Conservation (phyloP, 1,139 yeast genomes). For the Kluyveromyces sp. region DNA sequence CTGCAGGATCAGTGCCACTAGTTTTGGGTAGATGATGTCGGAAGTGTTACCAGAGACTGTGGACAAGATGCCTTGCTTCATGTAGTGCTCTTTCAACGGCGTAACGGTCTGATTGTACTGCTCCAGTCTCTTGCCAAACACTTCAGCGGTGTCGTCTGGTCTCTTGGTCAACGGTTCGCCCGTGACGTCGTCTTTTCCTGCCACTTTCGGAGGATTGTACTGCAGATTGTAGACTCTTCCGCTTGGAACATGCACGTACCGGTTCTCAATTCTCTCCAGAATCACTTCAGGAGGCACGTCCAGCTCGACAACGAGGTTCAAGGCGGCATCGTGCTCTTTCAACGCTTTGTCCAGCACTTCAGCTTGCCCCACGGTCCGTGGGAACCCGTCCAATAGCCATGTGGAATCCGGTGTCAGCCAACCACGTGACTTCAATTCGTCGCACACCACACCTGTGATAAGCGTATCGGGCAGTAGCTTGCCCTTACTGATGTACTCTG, state of each 20-base stretch:
- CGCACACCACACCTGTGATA: slow-evolving; percentile 54
- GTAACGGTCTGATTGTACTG: slow-evolving; percentile 51
- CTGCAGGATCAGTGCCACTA: slow-evolving; percentile 39
- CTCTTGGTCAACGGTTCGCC: slow-evolving; percentile 80
- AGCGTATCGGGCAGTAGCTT: slow-evolving; percentile 63
- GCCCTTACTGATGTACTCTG: slow-evolving; percentile 53
- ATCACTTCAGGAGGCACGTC: slow-evolving; percentile 79
- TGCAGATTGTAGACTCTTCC: slow-evolving; percentile 82
- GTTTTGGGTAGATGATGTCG: slow-evolving; percentile 73
- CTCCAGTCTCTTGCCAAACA: slow-evolving; percentile 60
- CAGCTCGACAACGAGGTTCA: slow-evolving; percentile 74
- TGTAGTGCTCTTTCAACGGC: slow-evolving; percentile 62
- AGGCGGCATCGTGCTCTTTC: slow-evolving; percentile 32
- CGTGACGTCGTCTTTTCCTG: slow-evolving; percentile 79
- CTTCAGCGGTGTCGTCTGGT: slow-evolving; percentile 69
- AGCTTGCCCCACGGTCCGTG: slow-evolving; percentile 75
- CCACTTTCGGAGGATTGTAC: slow-evolving; percentile 80
- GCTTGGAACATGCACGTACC: slow-evolving; percentile 79
- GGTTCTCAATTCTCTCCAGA: slow-evolving; percentile 69
- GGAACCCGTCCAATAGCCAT: slow-evolving; percentile 90
- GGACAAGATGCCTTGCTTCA: slow-evolving; percentile 44
- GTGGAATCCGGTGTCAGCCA: slow-evolving; percentile 45
- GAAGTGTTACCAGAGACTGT: slow-evolving; percentile 71
- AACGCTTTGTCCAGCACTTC: slow-evolving; percentile 46
- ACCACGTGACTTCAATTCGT: slow-evolving; percentile 39